These are phyloP conservation scores for Rubus idaeus DNA, from an alignment of 306 rosid genomes.

Conservation along the genomic window DNA sequence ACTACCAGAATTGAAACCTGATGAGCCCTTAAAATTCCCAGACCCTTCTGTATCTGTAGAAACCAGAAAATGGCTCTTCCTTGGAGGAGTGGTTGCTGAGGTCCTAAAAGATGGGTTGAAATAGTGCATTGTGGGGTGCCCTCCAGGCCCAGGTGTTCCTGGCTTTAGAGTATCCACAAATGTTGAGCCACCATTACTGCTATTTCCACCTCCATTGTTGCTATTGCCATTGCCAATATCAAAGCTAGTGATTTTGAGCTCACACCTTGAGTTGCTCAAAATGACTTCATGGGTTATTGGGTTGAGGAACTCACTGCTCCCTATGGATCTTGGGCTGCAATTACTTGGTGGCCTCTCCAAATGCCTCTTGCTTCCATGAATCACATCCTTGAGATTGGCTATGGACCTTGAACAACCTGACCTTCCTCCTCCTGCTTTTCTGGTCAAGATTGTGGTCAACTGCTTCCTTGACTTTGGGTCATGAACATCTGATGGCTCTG, in stretches of 20 bases:
- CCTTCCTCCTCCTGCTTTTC: slow-evolving; percentile 56
- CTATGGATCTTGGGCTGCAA: slow-evolving; percentile 90
- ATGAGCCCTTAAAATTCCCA: slow-evolving; percentile 32
- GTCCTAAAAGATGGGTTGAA: slow-evolving; percentile 60
- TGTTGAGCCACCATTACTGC: slow-evolving; percentile 39
- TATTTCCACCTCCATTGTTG: slow-evolving; percentile 18
- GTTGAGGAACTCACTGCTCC: slow-evolving; percentile 87
- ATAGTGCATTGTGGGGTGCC: slow-evolving; percentile 68
- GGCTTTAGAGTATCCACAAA: slow-evolving; percentile 75
- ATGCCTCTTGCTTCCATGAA: slow-evolving; percentile 89
- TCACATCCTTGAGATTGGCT: slow-evolving; percentile 88
- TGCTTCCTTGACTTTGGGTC: slow-evolving; percentile 77
- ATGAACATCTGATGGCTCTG: slow-evolving; percentile 85
- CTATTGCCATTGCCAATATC: slow-evolving; percentile 33
- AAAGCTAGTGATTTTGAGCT: slow-evolving; percentile 80
- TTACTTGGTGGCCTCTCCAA: slow-evolving; percentile 69
- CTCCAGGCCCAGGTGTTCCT: slow-evolving; percentile 90
- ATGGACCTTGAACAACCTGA: slow-evolving; percentile 92
- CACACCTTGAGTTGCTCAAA: slow-evolving; percentile 81
- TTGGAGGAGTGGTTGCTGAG: slow-evolving; percentile 60
- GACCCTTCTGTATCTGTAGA: slow-evolving; percentile 52
- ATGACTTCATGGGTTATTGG: slow-evolving; percentile 88
- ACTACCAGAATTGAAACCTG: slow-evolving; percentile 22
- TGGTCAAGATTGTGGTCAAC: slow-evolving; percentile 65
- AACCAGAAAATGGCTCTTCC: slow-evolving; percentile 55